Percentiles rank a stretch among this genome's conserved stretches.
These are phyloP conservation scores for Neoboletus subvelutipes DNA, from an alignment of 768 basidiomycete species.

Conservation along the genomic window DNA sequence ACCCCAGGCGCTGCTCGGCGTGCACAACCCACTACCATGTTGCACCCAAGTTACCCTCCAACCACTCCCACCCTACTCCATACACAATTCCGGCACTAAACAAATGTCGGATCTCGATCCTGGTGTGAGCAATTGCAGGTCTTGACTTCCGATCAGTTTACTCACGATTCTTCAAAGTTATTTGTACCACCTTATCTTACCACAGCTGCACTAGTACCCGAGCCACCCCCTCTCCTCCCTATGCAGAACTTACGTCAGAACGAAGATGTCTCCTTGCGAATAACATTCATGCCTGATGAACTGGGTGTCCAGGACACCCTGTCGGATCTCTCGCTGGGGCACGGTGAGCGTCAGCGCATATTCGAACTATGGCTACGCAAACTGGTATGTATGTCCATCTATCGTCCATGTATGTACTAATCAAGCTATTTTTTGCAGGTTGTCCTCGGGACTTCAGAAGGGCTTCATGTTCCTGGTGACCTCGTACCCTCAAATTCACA, in stretches of 20 bases:
- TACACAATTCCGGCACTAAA: background rate
- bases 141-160: background rate
- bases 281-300: background rate
- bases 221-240: no score
- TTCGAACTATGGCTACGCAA: background rate
- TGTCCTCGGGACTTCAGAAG: background rate
- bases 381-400: background rate
- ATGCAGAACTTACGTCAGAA: background rate
- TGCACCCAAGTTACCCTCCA: background rate
- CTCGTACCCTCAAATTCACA: background rate
- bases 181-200: background rate
- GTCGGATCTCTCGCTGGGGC: background rate
- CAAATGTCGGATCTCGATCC: no score
- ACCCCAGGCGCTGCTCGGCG: background rate
- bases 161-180: background rate
- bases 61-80: background rate
- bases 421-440: background rate
- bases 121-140: background rate
- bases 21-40: background rate
- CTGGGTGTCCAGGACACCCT: background rate
- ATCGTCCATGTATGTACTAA: no score
- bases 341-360: background rate
- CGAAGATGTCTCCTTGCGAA: background rate
- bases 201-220: background rate
- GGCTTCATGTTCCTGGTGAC: background rate